Percentiles rank a stretch among this genome's conserved stretches.
Conservation (phyloP, 345 rosid species). For the Acer campestre region DNA sequence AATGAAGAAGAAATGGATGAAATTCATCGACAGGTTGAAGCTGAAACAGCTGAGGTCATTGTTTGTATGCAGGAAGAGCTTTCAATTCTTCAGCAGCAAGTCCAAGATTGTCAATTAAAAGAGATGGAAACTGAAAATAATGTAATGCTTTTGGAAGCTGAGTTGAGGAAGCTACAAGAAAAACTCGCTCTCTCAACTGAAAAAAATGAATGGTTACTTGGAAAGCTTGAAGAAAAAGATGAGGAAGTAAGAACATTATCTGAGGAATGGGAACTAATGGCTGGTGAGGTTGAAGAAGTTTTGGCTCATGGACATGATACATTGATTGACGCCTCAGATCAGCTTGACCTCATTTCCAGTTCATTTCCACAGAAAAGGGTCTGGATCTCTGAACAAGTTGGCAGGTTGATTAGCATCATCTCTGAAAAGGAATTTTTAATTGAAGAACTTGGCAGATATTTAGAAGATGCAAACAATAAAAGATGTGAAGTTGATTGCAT, state of each 20-base stretch:
- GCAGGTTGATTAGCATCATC: slow-evolving; percentile 57
- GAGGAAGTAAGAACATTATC: slow-evolving; percentile 50
- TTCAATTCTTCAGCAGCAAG: slow-evolving; percentile 74
- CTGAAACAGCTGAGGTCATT: slow-evolving; percentile 90
- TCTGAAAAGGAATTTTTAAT: slow-evolving; percentile 75
- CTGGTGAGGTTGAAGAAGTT: slow-evolving; percentile 72
- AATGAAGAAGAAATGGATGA: slow-evolving; percentile 78
- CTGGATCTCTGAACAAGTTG: slow-evolving; percentile 86
- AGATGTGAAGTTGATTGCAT: slow-evolving; percentile 70
- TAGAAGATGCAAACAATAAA: slow-evolving; percentile 80
- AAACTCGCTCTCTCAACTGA: slow-evolving; percentile 43
- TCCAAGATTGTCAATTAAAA: slow-evolving; percentile 62
- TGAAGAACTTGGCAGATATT: slow-evolving; percentile 77
- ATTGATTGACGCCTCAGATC: slow-evolving; percentile 65
- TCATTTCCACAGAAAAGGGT: slow-evolving; percentile 76
- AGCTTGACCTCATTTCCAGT: slow-evolving; percentile 62
- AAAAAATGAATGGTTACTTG: slow-evolving; percentile 57
- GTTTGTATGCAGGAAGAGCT: slow-evolving; percentile 95
- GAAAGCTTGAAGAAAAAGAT: slow-evolving; percentile 61
- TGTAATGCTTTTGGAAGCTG: slow-evolving; percentile 47
- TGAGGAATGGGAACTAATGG: slow-evolving; percentile 78
- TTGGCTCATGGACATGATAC: slow-evolving; percentile 70
- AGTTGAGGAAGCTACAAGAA: slow-evolving; percentile 53
- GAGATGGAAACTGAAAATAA: slow-evolving; percentile 56
- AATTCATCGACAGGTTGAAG: slow-evolving; percentile 78